These are phyloP conservation scores for Fagopyrum homotropicum DNA, from an alignment of 148 eudicot species.

Conservation along the genomic window DNA sequence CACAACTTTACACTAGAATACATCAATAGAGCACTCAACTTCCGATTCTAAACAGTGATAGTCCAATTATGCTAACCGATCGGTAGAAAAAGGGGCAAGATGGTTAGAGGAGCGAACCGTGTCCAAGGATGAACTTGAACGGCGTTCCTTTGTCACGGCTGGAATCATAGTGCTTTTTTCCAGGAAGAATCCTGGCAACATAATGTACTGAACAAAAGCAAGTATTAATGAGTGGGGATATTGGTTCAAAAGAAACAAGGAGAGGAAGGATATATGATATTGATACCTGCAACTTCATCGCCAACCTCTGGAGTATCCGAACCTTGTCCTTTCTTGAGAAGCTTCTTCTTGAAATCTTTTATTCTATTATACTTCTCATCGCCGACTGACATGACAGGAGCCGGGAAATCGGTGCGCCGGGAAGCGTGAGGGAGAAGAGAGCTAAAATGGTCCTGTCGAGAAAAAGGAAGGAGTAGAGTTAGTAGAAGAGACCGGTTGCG, in stretches of 20 bases:
- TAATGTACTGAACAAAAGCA: constrained; percentile 59
- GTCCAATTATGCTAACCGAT: background rate
- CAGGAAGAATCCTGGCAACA: constrained; percentile 80
- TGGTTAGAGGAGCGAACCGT: constrained; percentile 32
- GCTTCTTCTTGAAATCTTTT: constrained; percentile 83
- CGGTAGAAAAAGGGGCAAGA: background rate
- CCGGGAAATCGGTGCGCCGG: background rate
- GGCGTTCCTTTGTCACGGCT: constrained; percentile 78
- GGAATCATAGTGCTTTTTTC: constrained; percentile 68
- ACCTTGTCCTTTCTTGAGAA: constrained; percentile 71
- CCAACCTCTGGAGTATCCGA: constrained; percentile 84
- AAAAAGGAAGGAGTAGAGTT: too few species aligned
- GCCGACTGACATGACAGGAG: constrained; percentile 52
- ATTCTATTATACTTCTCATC: constrained; percentile 76
- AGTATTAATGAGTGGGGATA: background rate
- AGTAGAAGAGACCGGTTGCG: too few species aligned
- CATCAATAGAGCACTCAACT: background rate
- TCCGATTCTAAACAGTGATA: background rate
- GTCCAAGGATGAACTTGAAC: constrained; percentile 85
- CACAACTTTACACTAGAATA: background rate
- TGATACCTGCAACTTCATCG: constrained; percentile 92
- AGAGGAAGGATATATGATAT: background rate
- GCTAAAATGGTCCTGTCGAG: too few species aligned
- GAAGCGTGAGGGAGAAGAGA: background rate
- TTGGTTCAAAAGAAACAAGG: background rate